phyloP scores from a whole-genome alignment of 441 rosid species.

The Kokia cookei region DNA sequence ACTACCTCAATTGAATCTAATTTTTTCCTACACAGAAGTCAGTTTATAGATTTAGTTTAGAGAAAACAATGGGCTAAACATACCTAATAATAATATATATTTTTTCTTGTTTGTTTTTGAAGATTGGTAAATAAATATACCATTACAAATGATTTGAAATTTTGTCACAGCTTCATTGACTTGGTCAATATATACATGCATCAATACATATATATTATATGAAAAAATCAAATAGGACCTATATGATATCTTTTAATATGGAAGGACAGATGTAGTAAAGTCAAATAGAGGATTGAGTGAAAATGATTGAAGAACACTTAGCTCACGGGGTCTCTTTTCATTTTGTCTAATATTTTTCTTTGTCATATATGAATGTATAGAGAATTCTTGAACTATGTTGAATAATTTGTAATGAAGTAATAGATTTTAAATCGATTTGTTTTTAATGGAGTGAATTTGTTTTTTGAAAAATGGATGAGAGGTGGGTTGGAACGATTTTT shows the following conservation, averaged over 20 bases:
- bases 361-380: neutral
- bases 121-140: neutral
- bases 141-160: neutral
- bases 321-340: neutral
- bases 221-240: neutral
- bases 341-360: neutral
- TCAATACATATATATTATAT: neutral
- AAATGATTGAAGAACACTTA: neutral
- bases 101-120: neutral
- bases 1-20: too few species aligned
- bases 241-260: neutral
- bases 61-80: conserved; percentile 3
- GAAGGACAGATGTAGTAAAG: neutral
- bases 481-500: too few species aligned
- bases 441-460: too few species aligned
- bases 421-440: too few species aligned
- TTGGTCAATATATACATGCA: neutral
- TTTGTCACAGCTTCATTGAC: neutral
- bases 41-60: neutral
- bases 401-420: too few species aligned
- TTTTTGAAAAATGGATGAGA: too few species aligned
- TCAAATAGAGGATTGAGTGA: neutral
- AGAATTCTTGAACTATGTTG: neutral
- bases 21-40: neutral
- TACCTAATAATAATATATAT: neutral